A percentile compares a stretch with the other conserved stretches of the same genome.
Evolutionary conservation across 257 asterid genomes (phyloP).

Genomic region (Nyctanthes arbortristis): DNA sequence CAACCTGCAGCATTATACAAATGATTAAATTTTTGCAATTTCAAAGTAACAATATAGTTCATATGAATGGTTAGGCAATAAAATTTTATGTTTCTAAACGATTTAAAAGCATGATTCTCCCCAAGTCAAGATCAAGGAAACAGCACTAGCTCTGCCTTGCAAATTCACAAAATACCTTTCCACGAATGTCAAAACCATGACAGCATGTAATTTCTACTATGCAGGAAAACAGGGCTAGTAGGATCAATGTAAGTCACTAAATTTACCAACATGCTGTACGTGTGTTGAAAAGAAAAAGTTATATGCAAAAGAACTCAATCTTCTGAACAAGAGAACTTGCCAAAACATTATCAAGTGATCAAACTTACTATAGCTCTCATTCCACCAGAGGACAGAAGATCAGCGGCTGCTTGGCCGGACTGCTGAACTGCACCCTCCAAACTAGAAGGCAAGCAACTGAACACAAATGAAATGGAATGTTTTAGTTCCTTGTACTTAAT

Average conservation of each 20-base stretch:
- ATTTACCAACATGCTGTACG: not conserved
- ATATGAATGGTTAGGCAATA: not conserved
- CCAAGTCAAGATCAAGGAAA: not conserved
- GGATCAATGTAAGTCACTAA: not conserved
- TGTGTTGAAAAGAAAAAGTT: not conserved
- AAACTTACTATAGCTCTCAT: constrained; percentile 78
- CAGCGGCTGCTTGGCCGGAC: constrained; percentile 82
- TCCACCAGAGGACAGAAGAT: constrained; percentile 85
- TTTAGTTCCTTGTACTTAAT: not conserved
- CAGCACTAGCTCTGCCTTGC: not conserved
- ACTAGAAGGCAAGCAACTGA: constrained; percentile 91
- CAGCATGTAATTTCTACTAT: not conserved
- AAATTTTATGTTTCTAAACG: not conserved
- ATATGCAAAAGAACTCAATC: not conserved
- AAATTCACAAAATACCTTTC: not conserved
- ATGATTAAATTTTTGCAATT: not conserved
- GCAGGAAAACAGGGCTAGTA: not conserved
- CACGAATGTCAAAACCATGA: not conserved
- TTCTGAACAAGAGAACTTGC: not conserved
- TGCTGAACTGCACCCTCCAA: constrained; percentile 95
- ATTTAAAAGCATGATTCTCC: not conserved
- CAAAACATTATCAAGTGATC: not conserved
- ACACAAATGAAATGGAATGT: constrained; percentile 21
- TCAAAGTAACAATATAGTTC: not conserved
- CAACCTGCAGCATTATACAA: constrained; percentile 56